These are phyloP conservation scores for Suhomyces tanzawaensis DNA, from an alignment of 805 yeast genomes.

Conservation along the genomic window DNA sequence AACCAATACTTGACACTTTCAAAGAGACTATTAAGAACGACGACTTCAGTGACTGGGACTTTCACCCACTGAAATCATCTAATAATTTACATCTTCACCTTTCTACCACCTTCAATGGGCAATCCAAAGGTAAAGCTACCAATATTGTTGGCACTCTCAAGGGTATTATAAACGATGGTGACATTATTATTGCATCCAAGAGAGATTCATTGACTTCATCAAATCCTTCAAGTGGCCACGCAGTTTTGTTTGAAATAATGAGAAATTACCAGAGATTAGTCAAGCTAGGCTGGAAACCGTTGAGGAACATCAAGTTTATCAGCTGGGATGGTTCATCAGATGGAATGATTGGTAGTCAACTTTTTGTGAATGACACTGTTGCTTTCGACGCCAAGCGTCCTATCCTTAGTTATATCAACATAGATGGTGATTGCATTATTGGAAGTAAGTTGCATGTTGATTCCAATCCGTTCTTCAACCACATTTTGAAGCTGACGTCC, in stretches of 20 bases:
- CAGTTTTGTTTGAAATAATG: slow-evolving; percentile 38
- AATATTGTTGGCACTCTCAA: slow-evolving; percentile 33
- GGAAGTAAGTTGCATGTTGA: slow-evolving; percentile 37
- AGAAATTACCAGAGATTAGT: slow-evolving; percentile 30
- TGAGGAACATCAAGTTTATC: slow-evolving; percentile 37
- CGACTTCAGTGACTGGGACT: slow-evolving; percentile 23
- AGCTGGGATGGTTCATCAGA: slow-evolving; percentile 41
- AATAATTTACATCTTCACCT: slow-evolving; percentile 15
- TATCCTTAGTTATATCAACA: slow-evolving; percentile 34
- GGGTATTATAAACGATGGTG: slow-evolving; percentile 41
- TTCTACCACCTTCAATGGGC: slow-evolving; percentile 12
- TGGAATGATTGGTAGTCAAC: slow-evolving; percentile 33
- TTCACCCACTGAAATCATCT: slow-evolving; percentile 36
- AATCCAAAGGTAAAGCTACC: slow-evolving; percentile 17
- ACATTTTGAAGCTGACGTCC: slow-evolving; percentile 27
- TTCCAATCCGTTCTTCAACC: slow-evolving; percentile 35
- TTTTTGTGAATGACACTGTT: slow-evolving; percentile 18
- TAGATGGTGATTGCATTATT: slow-evolving; percentile 38
- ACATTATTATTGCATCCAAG: slow-evolving; percentile 38
- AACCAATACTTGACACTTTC: slow-evolving; percentile 27
- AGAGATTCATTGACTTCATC: slow-evolving; percentile 37
- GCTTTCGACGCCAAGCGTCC: slow-evolving; percentile 22
- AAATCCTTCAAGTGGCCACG: slow-evolving; percentile 40
- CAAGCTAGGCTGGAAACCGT: slow-evolving; percentile 41
- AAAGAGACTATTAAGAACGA: slow-evolving; percentile 2